Evolutionary conservation across 108 stramenopile species (phyloP).

Genomic region (Stephanodiscus triporus): DNA sequence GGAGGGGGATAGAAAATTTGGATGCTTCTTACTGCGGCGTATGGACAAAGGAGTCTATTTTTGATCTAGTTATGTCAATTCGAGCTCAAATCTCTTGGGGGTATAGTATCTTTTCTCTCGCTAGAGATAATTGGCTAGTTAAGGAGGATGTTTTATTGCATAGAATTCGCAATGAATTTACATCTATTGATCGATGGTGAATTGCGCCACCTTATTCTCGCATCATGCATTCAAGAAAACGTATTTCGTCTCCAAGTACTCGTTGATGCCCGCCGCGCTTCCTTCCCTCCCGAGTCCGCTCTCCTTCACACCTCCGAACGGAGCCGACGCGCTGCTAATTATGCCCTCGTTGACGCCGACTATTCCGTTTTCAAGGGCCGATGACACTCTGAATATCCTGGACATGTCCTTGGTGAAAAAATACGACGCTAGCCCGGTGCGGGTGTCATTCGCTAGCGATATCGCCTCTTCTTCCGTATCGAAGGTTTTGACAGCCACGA

Average conservation of each 20-base stretch:
- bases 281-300: constrained; percentile 98
- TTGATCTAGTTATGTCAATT: too few relatives aligned
- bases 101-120: too few relatives aligned
- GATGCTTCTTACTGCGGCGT: too few relatives aligned
- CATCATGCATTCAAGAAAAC: constrained; percentile 71
- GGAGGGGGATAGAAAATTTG: too few relatives aligned
- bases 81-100: too few relatives aligned
- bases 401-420: constrained; percentile 79
- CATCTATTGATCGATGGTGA: too few relatives aligned
- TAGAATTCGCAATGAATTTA: too few relatives aligned
- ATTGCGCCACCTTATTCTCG: neutral
- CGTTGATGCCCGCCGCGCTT: constrained; percentile 83
- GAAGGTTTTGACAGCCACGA: constrained; percentile 73
- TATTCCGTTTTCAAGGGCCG: constrained; percentile 71
- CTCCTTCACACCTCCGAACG: constrained; percentile 97
- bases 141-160: too few relatives aligned
- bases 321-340: constrained; percentile 75
- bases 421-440: constrained; percentile 84
- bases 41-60: too few relatives aligned
- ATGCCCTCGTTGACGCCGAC: constrained; percentile 95
- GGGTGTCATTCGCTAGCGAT: constrained; percentile 75
- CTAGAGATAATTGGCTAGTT: too few relatives aligned
- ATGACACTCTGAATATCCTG: constrained; percentile 57
- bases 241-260: constrained; percentile 95
- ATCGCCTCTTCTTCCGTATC: constrained; percentile 83